Evolutionary conservation across 2,329 filamentous ascomycete species (phyloP).

Genomic region (Beauveria sp.): DNA sequence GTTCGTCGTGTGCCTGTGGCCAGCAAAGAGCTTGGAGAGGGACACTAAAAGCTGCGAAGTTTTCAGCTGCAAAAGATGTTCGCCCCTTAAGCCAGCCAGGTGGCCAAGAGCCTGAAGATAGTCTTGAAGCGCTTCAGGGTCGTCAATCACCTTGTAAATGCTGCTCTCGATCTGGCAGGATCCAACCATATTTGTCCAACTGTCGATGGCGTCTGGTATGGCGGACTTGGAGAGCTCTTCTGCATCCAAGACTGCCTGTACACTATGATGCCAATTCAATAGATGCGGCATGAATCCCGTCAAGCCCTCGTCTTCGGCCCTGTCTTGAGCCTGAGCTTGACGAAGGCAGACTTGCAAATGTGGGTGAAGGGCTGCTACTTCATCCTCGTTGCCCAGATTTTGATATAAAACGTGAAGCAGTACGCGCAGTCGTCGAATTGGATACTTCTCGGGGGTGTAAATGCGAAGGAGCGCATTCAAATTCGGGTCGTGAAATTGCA

Average conservation of each 20-base stretch:
- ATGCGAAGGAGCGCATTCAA: slow-evolving; percentile 41
- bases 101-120: slow-evolving; percentile 45
- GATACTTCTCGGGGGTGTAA: slow-evolving; percentile 42
- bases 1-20: slow-evolving; percentile 22
- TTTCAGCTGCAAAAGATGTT: slow-evolving; percentile 36
- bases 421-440: slow-evolving; percentile 45
- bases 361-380: slow-evolving; percentile 30
- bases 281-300: slow-evolving; percentile 41
- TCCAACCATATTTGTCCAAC: slow-evolving; percentile 38
- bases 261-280: slow-evolving; percentile 35
- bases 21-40: slow-evolving; percentile 31
- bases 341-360: slow-evolving; percentile 32
- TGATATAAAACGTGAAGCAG: slow-evolving; percentile 41
- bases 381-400: slow-evolving; percentile 37
- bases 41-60: slow-evolving; percentile 15
- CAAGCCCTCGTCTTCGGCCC: slow-evolving; percentile 39
- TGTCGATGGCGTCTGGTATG: slow-evolving; percentile 29
- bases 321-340: slow-evolving; percentile 27
- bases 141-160: slow-evolving; percentile 39
- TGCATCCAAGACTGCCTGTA: slow-evolving; percentile 34
- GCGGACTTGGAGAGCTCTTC: slow-evolving; percentile 24
- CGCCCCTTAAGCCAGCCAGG: slow-evolving; percentile 43
- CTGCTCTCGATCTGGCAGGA: slow-evolving; percentile 31
- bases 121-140: slow-evolving; percentile 39
- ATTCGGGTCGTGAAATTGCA: slow-evolving; percentile 36